Evolutionary conservation across 257 asterid species (phyloP), one percentile per base, ranked within the genome.

Genomic region (Asclepias syriaca): DNA sequence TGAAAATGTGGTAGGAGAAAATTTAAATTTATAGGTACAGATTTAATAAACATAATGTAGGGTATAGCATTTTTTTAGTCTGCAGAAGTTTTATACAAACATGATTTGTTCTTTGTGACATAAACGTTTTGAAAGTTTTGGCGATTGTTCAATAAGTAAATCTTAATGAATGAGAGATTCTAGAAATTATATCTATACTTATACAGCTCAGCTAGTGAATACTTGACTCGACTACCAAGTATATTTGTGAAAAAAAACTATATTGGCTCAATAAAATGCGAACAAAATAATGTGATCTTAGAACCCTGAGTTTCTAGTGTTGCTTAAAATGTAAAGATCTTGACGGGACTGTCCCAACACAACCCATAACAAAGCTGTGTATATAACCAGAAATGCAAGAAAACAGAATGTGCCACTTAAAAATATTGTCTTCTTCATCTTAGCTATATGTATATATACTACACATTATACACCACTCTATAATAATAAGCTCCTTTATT

Each of bases 1-100:
- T 87, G 76, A 90, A 78, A 76, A 68, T 84, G 66, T 90, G 96
- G 97, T 92, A 85, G 84, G 16, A 64, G 40, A 61, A 54, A 60
- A 32, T 14, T 32, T 29, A 61, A 4, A 32, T 39, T 34, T 37
- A 5, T 32, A 34, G 34, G 67, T 63, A 63, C 24, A 34, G 48
- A 60, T 29, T 13, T n/a, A 56, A 56, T 8, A 56, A 8, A 8
- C 29, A 3, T 8, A 22, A 10, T 24, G 39, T 27, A 24, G 24
- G 21, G 22, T 19, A 19, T 54, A 54, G n/a, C 59, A 19, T n/a
- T 54, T 54, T 53, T 54, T 54, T 19, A 18, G 22, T 18, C 24
- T 19, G n/a, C 11, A 6, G 46, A 34, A 10, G 0, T 32, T 58
- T 13, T 48, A 48, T 48, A 48, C 53, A 27, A 2, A 58, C 39